Percentiles rank a stretch among this genome's conserved stretches.
Evolutionary conservation across 2,329 filamentous ascomycete genomes (phyloP).

Genomic region (Apiospora phragmitis): DNA sequence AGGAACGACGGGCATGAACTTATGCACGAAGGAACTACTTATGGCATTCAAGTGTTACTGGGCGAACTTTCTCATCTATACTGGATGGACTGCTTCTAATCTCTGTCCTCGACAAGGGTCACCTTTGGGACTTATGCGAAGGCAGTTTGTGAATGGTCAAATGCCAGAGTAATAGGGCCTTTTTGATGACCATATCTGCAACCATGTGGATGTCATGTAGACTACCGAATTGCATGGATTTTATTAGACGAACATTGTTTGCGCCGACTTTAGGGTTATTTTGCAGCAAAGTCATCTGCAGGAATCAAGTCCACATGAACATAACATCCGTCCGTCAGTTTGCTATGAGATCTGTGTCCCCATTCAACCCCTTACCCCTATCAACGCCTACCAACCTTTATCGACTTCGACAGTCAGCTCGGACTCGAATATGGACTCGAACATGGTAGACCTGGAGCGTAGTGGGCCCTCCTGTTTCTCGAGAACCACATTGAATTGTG

Average conservation of each 20-base stretch:
- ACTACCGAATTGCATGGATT: not conserved
- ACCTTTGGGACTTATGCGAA: not conserved
- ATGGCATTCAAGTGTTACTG: not conserved
- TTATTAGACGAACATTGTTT: not conserved
- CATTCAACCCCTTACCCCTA: not conserved
- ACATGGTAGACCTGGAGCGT: not conserved
- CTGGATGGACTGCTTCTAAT: not conserved
- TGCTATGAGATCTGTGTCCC: not conserved
- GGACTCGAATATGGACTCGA: not conserved
- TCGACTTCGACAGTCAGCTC: not conserved
- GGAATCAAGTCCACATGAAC: constrained; percentile 5
- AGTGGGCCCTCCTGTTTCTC: not conserved
- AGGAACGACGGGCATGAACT: not conserved
- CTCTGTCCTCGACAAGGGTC: not conserved
- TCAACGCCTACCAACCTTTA: not conserved
- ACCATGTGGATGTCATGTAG: constrained; percentile 1
- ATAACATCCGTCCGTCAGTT: not conserved
- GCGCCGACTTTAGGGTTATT: not conserved
- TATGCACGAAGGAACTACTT: not conserved
- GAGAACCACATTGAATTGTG: not conserved
- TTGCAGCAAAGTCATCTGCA: constrained; percentile 1
- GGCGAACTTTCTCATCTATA: not conserved
- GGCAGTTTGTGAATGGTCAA: not conserved
- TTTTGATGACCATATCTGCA: not conserved
- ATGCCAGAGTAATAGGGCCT: not conserved